phyloP scores from a whole-genome alignment of 768 basidiomycete species.

The Ramaria rubella region DNA sequence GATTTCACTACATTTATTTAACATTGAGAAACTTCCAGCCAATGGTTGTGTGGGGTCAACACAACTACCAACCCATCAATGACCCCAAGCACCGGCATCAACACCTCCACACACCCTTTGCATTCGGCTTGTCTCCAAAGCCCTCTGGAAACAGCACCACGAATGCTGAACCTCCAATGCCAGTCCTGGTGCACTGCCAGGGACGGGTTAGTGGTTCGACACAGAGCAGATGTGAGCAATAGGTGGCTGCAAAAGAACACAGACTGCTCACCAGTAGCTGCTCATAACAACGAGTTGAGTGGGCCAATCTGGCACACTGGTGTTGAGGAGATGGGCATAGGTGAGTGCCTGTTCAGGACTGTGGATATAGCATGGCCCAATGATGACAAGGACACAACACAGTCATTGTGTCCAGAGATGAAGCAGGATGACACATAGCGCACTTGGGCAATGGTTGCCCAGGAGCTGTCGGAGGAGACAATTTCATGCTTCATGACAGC shows the following conservation, averaged over 20 bases:
- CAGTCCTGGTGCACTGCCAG: too few species aligned
- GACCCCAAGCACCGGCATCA: too few species aligned
- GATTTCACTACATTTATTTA: too few species aligned
- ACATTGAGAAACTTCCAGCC: constrained; percentile 97
- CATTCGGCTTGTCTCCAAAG: too few species aligned
- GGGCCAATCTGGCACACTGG: too few species aligned
- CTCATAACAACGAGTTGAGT: too few species aligned
- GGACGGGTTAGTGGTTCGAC: constrained; percentile 60
- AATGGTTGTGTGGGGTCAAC: constrained; percentile 93
- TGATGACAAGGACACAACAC: constrained; percentile 78
- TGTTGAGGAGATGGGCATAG: constrained; percentile 69
- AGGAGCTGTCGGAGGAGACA: constrained; percentile 54
- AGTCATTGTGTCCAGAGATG: constrained; percentile 77
- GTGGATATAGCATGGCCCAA: too few species aligned
- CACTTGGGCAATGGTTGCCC: constrained; percentile 70
- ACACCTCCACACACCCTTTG: too few species aligned
- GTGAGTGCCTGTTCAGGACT: constrained; percentile 75
- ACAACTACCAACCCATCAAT: too few species aligned
- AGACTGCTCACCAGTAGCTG: too few species aligned
- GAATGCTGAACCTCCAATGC: too few species aligned
- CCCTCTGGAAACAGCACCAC: too few species aligned
- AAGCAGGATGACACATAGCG: constrained; percentile 75
- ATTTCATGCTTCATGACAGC: constrained; percentile 87
- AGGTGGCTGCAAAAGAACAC: background rate
- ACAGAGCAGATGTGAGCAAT: background rate